Evolutionary conservation across 2,329 filamentous ascomycete genomes (phyloP).

Genomic region (Fonsecaea pedrosoi): DNA sequence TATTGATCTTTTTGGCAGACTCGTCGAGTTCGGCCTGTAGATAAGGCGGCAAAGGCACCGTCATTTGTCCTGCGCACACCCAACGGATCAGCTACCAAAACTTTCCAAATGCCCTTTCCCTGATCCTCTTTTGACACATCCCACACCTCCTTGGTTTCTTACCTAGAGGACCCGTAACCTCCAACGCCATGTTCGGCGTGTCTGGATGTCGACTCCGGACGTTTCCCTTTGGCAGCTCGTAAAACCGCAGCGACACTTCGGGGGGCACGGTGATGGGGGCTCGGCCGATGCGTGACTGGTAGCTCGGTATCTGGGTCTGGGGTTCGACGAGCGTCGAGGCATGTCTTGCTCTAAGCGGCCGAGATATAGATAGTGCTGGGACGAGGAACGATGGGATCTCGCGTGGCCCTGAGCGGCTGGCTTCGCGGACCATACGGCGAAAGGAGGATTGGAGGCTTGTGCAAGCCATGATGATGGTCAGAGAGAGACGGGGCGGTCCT

Average conservation of each 20-base stretch:
- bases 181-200: slow-evolving; percentile 68
- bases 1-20: slow-evolving; percentile 65
- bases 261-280: slow-evolving; percentile 81
- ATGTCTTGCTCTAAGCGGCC: slow-evolving; percentile 38
- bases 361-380: slow-evolving; percentile 66
- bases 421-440: slow-evolving; percentile 60
- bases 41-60: slow-evolving; percentile 79
- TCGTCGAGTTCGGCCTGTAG: slow-evolving; percentile 73
- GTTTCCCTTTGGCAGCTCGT: slow-evolving; percentile 68
- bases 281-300: slow-evolving; percentile 82
- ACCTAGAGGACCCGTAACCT: slow-evolving; percentile 83
- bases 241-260: slow-evolving; percentile 74
- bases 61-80: slow-evolving; percentile 68
- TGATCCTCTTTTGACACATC: slow-evolving; percentile 18
- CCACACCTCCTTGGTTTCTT: slow-evolving; percentile 39
- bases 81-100: slow-evolving; percentile 4
- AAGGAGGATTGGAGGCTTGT: slow-evolving; percentile 67
- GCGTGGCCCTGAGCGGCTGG: slow-evolving; percentile 50
- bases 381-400: slow-evolving; percentile 75
- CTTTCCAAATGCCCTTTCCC: slow-evolving; percentile 29
- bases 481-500: background rate
- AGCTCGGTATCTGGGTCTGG: slow-evolving; percentile 54
- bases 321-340: slow-evolving; percentile 71
- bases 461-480: slow-evolving; percentile 63
- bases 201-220: slow-evolving; percentile 67